Base-by-base conservation (phyloP, 441 rosid genomes). In the Dalechampia spathulata region DNA sequence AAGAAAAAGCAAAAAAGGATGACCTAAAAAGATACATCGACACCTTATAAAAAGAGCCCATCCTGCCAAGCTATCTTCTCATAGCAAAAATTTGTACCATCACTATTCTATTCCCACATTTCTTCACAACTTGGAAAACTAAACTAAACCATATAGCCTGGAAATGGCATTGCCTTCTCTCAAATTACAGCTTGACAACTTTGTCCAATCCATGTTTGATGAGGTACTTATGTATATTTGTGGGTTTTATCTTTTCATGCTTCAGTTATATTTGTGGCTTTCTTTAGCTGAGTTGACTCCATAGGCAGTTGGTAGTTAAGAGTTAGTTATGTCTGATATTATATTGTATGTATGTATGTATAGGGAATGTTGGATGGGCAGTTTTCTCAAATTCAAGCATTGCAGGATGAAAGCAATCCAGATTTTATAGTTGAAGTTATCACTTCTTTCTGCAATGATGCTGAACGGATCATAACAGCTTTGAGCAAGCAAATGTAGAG, bases 341-440 rank as follows among this genome's bases (percentile, higher is more conserved):
- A 30, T 30, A 30, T n/a, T n/a, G n/a, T n/a, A n/a, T n/a, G n/a
- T n/a, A n/a, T n/a, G n/a, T n/a, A 30, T 13, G 16, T 15, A 15
- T 37, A 72, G 80, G 68, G 69, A 34, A 10, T 75, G 38, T 42
- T 72, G 58, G 76, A 75, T 27, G 34, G 49, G 12, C 74, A 78
- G 21, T 72, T 69, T 38, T 14, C 47, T 43, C 66, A 72, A 45
- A 30, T 78, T 57, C 74, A 61, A 52, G 70, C 63, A 39, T 46
- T 72, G 43, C 72, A 75, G 59, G 83, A 70, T 43, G 64, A 57
- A n/a, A 53, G 30, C 38, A 66, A 66, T 62, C 79, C 80, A 14
- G 10, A 61, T 10, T 78, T 78, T 26, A 64, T 67, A 0, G 58
- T 42, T 28, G 76, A 75, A 75, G 78, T 75, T 27, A 50, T 71